Evolutionary conservation across 768 basidiomycete genomes (phyloP), one percentile per base, ranked within the genome.

Genomic region (Pulveroboletus frians): DNA sequence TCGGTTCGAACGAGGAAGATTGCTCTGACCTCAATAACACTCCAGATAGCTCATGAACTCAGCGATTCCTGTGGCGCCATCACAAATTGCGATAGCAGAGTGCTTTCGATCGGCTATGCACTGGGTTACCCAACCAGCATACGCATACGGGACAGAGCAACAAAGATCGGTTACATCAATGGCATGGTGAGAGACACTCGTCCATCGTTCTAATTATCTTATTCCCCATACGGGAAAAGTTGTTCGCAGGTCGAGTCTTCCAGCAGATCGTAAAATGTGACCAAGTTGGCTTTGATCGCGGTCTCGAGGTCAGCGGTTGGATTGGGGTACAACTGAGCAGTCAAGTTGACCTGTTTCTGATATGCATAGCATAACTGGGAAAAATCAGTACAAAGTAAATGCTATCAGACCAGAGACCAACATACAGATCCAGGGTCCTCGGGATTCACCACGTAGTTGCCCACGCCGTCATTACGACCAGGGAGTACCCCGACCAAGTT

Each of bases 201-300:
- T 4, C 13, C 31, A 20, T 32, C 20, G 10, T 32, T 26, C 15
- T 9, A 5, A 23, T n/a, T 26, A 5, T 23, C 20, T 46, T 23
- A 63, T 4, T 46, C 42, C 26, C 60, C 55, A 9, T 9, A 57
- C 3, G 61, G 60, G 34, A 52, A 61, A 32, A 53, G 15, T 15
- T 60, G 51, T 20, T 46, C 9, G 39, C 61, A 62, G 6, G 4
- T 39, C 5, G 54, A 31, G 3, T 63, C 32, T 15, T 18, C 7
- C 29, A 62, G 15, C 9, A 39, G 17, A 35, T 53, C 3, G 39
- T 56, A 55, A 7, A 62, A 51, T 9, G 54, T 57, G 30, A 37
- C 36, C 39, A 65, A 13, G 21, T 56, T 65, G 30, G 40, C 50
- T 39, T 51, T 61, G 51, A 64, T 64, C 36, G 62, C 62, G 1